Evolutionary conservation across 305 asterid species (phyloP).

Genomic region (Lippia alba): DNA sequence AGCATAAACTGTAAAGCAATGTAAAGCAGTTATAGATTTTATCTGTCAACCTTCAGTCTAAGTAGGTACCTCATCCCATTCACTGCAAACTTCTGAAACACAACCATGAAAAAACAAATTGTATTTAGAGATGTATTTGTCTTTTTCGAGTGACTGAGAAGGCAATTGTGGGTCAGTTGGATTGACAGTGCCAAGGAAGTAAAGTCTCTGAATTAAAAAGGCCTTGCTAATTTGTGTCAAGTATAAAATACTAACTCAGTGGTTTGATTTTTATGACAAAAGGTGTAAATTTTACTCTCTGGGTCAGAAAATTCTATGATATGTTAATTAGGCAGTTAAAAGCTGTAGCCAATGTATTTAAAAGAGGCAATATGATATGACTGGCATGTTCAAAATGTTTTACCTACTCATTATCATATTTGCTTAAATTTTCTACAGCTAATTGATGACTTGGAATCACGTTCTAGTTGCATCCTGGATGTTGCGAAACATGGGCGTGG

Average conservation of each 20-base stretch:
- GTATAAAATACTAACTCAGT: not conserved
- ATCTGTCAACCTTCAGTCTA: not conserved
- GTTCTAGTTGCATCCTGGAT: constrained; percentile 52
- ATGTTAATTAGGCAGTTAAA: not conserved
- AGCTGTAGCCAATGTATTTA: constrained; percentile 13
- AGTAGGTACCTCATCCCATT: not conserved
- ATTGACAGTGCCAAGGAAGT: constrained; percentile 8
- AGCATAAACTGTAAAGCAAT: not conserved
- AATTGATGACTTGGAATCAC: constrained; percentile 71
- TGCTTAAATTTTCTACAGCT: constrained; percentile 51
- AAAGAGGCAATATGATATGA: constrained; percentile 11
- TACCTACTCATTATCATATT: constrained; percentile 36
- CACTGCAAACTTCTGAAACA: too few species aligned
- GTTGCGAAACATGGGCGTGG: constrained; percentile 51
- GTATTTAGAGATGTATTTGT: constrained; percentile 6
- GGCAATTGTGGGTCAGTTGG: constrained; percentile 22
- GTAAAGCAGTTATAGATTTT: constrained; percentile 3
- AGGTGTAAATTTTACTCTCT: too few species aligned
- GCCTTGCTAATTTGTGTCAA: too few species aligned
- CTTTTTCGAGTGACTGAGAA: constrained; percentile 10
- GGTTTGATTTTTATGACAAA: too few species aligned
- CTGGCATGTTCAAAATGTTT: constrained; percentile 26
- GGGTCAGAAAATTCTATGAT: not conserved
- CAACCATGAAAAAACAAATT: not conserved
- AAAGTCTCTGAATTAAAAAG: not conserved